Conservation (phyloP, 169 alveolate genomes). For the Babesia bovis region DNA sequence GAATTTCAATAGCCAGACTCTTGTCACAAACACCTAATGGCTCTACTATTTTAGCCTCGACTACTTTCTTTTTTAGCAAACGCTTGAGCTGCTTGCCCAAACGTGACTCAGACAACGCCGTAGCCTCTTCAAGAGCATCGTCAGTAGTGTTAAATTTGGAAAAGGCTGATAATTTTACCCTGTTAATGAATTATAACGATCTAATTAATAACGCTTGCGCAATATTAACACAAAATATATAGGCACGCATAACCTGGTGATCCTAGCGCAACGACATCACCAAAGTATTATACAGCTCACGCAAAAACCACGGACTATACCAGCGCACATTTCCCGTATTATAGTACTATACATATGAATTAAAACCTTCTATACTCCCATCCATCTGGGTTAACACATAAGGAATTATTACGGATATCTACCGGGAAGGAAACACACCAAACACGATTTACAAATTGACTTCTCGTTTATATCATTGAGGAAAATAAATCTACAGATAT, state of each 20-base stretch:
- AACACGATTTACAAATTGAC: too few species aligned
- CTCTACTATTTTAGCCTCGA: conserved; percentile 84
- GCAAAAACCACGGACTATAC: too few species aligned
- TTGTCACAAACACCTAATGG: conserved; percentile 87
- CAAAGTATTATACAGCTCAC: too few species aligned
- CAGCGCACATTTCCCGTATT: too few species aligned
- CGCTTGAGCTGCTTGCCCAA: conserved; percentile 91
- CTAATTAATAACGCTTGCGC: background rate
- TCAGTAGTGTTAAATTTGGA: conserved; percentile 86
- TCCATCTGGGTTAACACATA: too few species aligned
- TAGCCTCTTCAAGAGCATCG: conserved; percentile 87
- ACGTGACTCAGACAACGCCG: conserved; percentile 86
- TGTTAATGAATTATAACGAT: background rate
- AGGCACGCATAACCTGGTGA: background rate
- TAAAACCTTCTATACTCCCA: too few species aligned
- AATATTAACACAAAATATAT: background rate
- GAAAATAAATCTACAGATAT: too few species aligned
- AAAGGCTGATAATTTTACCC: conserved; percentile 78
- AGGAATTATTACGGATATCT: too few species aligned
- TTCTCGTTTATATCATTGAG: too few species aligned
- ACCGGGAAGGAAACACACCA: too few species aligned
- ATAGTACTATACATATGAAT: too few species aligned
- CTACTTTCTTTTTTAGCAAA: conserved; percentile 92
- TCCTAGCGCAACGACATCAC: too few species aligned
- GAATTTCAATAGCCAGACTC: conserved; percentile 84